Base-by-base conservation (phyloP, 192 early-diverging fungal genomes). In the Spinellus fusiger region DNA sequence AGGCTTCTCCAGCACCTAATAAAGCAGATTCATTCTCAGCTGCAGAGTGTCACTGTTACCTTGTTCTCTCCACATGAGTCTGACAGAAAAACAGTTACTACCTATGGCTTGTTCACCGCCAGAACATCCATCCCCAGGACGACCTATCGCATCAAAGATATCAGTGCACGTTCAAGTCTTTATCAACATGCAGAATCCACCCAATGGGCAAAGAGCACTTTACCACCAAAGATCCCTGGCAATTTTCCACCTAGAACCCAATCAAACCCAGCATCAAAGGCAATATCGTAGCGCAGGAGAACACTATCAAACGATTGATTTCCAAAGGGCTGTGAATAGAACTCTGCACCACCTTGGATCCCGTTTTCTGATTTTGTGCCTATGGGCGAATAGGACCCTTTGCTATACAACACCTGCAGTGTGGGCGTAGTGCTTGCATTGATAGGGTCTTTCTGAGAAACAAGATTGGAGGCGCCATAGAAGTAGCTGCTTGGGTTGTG, bases 241-340 rank as follows among this genome's bases (percentile, higher is more conserved):
- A 80, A 29, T 37, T 80, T 80, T 10, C 79, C 79, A 23, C 79
- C 79, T 20, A 61, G 49, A 5, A 68, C 65, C 75, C 75, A 80
- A 9, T 72, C 20, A 69, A 80, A 80, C 31, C 66, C 65, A 13
- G 28, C 44, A 26, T 71, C 73, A 60, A 80, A 80, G 12, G 65
- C 73, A 25, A 80, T 40, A 38, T 74, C 63, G 51, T 80, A 80
- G 10, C 70, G 70, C 22, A 80, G 40, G 55, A 80, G 64, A 28
- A 72, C 74, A 61, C 68, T 70, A 31, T 64, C 62, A 37, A 61
- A 80, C 3, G 65, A 57, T 12, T 54, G 20, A 16, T 73, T 35
- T 2, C 71, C 71, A 66, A 75, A 71, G 1, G 79, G 79, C 4
- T 23, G 54, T 1, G 73, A 64, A 44, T 73, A 75, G 51, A 80